A percentile compares a stretch with the other conserved stretches of the same genome.
Conservation (phyloP, 2,329 filamentous ascomycete genomes). For the Aspergillus ochraceus region DNA sequence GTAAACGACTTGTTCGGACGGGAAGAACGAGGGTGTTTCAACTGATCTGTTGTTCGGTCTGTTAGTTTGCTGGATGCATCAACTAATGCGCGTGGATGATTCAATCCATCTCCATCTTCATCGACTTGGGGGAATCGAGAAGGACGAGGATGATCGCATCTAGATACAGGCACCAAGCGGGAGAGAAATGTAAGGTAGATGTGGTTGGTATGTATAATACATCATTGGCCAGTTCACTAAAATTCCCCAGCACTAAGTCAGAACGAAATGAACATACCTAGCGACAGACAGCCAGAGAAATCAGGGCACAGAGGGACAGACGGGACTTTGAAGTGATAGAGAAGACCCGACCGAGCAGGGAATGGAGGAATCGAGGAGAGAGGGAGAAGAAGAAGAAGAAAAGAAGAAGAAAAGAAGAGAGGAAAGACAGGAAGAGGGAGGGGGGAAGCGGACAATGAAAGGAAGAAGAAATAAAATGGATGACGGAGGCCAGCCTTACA, state of each 20-base stretch:
- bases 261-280: not conserved
- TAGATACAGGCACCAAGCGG: not conserved
- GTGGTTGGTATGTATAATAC: not conserved
- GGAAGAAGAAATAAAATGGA: conserved; percentile 4
- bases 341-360: not conserved
- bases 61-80: not conserved
- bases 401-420: conserved; percentile 3
- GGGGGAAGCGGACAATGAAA: conserved; percentile 11
- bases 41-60: not conserved
- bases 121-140: too few species aligned
- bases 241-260: not conserved
- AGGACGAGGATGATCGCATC: not conserved
- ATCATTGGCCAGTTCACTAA: not conserved
- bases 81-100: not conserved
- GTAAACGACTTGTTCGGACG: conserved; percentile 28
- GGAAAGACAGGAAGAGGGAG: conserved; percentile 9
- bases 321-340: not conserved
- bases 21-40: conserved; percentile 1
- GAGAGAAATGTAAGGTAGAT: not conserved
- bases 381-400: conserved; percentile 6
- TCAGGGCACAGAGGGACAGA: not conserved
- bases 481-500: conserved; percentile 4
- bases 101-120: not conserved
- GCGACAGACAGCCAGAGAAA: not conserved
- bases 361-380: conserved; percentile 4